Evolutionary conservation across 2,329 filamentous ascomycete genomes (phyloP).

Genomic region (Fusarium veterinarium): DNA sequence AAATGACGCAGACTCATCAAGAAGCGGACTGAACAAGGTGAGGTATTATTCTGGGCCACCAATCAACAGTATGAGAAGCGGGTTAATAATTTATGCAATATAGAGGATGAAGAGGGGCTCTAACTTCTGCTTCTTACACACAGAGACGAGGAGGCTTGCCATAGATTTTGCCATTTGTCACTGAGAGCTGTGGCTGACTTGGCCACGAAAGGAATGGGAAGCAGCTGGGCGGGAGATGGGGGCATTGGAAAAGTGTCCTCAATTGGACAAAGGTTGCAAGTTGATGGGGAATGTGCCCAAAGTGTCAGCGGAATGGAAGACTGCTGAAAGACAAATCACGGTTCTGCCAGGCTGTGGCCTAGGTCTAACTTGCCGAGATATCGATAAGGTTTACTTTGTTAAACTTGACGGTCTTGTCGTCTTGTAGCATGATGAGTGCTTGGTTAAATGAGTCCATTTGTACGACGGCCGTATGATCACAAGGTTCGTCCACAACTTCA

Average conservation of each 20-base stretch:
- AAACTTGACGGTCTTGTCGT: rapidly evolving
- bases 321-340: no score
- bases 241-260: rapidly evolving
- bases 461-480: not conserved
- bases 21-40: not conserved
- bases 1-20: not conserved
- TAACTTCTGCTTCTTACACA: not conserved
- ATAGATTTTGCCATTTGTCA: no score
- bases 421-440: rapidly evolving
- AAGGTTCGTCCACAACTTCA: not conserved
- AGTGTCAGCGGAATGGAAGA: rapidly evolving
- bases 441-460: rapidly evolving
- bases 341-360: not conserved
- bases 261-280: rapidly evolving
- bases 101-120: not conserved
- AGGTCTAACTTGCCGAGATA: not conserved
- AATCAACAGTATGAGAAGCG: rapidly evolving
- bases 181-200: not conserved
- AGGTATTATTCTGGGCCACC: not conserved
- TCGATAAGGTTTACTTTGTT: not conserved
- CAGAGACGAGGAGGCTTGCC: not conserved
- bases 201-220: not conserved
- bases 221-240: not conserved
- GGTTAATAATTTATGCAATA: not conserved
- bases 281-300: not conserved